phyloP scores from a whole-genome alignment of 2,329 filamentous ascomycete genomes.

The Cercospora berteroae region DNA sequence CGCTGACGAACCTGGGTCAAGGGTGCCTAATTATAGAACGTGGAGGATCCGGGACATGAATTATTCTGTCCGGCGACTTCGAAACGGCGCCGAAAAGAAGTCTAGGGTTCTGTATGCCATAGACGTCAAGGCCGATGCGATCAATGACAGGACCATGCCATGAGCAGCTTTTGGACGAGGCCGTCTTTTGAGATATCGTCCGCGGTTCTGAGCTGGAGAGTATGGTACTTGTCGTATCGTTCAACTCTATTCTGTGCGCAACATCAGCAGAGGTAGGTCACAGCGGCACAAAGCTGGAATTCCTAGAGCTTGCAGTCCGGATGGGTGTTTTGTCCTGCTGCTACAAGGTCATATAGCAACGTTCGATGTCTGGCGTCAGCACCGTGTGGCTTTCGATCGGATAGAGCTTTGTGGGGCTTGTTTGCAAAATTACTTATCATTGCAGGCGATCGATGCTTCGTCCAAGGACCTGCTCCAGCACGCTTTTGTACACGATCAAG shows the following conservation, averaged over 20 bases:
- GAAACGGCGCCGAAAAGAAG: background rate
- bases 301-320: background rate
- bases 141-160: background rate
- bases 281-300: background rate
- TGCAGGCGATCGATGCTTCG: background rate
- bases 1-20: background rate
- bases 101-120: background rate
- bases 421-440: background rate
- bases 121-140: background rate
- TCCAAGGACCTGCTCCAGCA: background rate
- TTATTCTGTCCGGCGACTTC: background rate
- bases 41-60: background rate
- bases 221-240: background rate
- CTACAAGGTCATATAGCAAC: background rate
- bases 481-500: background rate
- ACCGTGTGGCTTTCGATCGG: background rate
- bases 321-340: background rate
- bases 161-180: background rate
- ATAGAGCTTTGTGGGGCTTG: background rate
- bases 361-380: background rate
- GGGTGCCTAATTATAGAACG: background rate
- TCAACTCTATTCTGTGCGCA: background rate
- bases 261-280: background rate
- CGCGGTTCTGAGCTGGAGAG: background rate
- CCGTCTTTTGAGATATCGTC: background rate